A percentile compares a stretch with the other conserved stretches of the same genome.
Conservation (phyloP, 2,329 filamentous ascomycete genomes). For the Dactylellina parvicollis region DNA sequence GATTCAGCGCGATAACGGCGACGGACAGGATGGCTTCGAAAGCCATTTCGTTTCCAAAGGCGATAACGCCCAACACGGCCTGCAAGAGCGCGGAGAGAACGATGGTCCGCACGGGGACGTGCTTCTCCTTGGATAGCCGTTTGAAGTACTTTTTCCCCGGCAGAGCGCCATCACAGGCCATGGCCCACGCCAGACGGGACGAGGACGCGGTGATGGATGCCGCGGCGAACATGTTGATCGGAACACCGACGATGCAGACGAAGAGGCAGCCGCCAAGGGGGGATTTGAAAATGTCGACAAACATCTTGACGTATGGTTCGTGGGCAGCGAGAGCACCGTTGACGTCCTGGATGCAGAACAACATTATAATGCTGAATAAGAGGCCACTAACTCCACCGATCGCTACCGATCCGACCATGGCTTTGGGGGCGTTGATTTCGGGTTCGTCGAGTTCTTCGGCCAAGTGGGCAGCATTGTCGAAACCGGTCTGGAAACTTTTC, state of each 20-base stretch:
- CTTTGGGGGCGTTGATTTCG: constrained; percentile 48
- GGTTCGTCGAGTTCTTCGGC: constrained; percentile 53
- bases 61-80: constrained; percentile 36
- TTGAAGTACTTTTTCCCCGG: constrained; percentile 45
- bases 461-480: constrained; percentile 50
- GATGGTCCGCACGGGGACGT: constrained; percentile 43
- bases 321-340: constrained; percentile 41
- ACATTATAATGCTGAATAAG: constrained; percentile 54
- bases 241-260: constrained; percentile 48
- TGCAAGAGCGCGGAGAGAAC: constrained; percentile 45
- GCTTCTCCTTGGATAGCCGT: constrained; percentile 29
- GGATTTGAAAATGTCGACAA: constrained; percentile 52
- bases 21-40: constrained; percentile 50
- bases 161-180: constrained; percentile 51
- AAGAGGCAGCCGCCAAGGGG: constrained; percentile 43
- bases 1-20: constrained; percentile 49
- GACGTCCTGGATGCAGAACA: constrained; percentile 52
- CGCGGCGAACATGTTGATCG: constrained; percentile 51
- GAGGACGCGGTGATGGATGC: constrained; percentile 51
- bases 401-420: constrained; percentile 51
- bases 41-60: constrained; percentile 52
- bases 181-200: constrained; percentile 52
- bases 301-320: constrained; percentile 52
- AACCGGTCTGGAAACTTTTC: constrained; percentile 25
- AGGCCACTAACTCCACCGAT: constrained; percentile 39